A percentile compares a stretch with the other conserved stretches of the same genome.
These are phyloP conservation scores for Sarocladiaceae sp. DNA, from an alignment of 2,329 filamentous ascomycete genomes.

Conservation along the genomic window DNA sequence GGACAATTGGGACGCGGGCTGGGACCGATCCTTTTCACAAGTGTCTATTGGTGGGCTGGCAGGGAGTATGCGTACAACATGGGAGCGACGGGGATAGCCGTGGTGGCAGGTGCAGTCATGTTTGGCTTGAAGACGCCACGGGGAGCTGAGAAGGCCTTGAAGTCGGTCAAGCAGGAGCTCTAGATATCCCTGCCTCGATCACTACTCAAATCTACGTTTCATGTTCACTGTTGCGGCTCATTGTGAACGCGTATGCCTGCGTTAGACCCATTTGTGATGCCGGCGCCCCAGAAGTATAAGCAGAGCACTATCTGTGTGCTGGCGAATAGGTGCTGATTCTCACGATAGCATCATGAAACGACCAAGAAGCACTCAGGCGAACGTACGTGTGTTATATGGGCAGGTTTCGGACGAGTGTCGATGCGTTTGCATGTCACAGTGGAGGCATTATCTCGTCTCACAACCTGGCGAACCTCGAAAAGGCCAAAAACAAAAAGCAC, in stretches of 20 bases:
- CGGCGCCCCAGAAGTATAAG: no score
- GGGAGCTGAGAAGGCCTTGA: slow-evolving; percentile 16
- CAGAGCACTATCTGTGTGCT: no score
- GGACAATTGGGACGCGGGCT: slow-evolving; percentile 85
- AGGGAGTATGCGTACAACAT: slow-evolving; percentile 78
- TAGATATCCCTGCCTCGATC: slow-evolving; percentile 11
- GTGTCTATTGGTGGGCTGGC: slow-evolving; percentile 97
- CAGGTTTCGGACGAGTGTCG: no score
- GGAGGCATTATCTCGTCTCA: not conserved
- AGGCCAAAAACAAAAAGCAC: slow-evolving; percentile 18
- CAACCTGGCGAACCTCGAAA: not conserved
- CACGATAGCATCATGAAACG: no score
- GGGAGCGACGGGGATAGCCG: slow-evolving; percentile 75
- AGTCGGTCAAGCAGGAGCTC: slow-evolving; percentile 15
- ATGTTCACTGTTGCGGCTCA: no score
- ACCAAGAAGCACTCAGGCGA: no score
- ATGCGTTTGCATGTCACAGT: no score
- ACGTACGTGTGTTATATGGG: no score
- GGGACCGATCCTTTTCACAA: slow-evolving; percentile 87
- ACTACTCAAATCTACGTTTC: no score
- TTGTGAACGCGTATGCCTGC: no score
- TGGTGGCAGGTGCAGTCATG: slow-evolving; percentile 68
- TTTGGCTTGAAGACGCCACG: slow-evolving; percentile 63
- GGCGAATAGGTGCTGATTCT: no score
- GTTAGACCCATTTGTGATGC: no score